Evolutionary conservation across 139 green algal genomes (phyloP), one percentile per base, ranked within the genome.

Genomic region (Zygnema cylindricum): DNA sequence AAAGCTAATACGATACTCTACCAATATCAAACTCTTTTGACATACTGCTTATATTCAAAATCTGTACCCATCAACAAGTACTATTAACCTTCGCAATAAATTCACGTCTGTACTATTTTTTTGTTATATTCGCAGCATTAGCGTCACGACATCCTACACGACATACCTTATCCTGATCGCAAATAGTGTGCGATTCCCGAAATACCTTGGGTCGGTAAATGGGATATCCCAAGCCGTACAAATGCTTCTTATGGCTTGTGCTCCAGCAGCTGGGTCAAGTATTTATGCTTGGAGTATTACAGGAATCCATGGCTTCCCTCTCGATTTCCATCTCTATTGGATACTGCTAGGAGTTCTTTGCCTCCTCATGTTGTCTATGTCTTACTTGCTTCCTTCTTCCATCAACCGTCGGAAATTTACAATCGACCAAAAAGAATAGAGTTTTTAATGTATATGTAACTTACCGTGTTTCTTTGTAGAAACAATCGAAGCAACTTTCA

Each of bases 281-380:
- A 1, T 90, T 25, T 90, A 77, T 3, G 85, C 85, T 0, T 90
- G 85, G 85, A 90, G 85, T 40, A 69, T 90, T 75, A 69, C 32
- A 25, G 69, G 36, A 16, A 1, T 11, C 7, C 69, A 86, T 22
- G 36, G 7, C 11, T 88, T 88, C 83, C 83, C 69, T 40, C 69
- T 88, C 36, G 55, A 88, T 22, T 88, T 84, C 83, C 83, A 88
- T 75, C 36, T 88, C 35, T 41, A 71, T 41, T 88, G 79, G 32
- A 7, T 76, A 23, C 49, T 84, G 38, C 3, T 35, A 7, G 77
- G 16, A 22, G 35, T 38, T 33, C 40, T 54, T 21, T 36, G 49
- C 32, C 2, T 38, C 2, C 30, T 41, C 32, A 84, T 84, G n/a
- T 21, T 84, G 35, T 3, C 7, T 21, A 21, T 84, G 3, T 33